A percentile compares a stretch with the other conserved stretches of the same genome.
Evolutionary conservation across 1,139 yeast species (phyloP).

Genomic region (Taphrina betulina): DNA sequence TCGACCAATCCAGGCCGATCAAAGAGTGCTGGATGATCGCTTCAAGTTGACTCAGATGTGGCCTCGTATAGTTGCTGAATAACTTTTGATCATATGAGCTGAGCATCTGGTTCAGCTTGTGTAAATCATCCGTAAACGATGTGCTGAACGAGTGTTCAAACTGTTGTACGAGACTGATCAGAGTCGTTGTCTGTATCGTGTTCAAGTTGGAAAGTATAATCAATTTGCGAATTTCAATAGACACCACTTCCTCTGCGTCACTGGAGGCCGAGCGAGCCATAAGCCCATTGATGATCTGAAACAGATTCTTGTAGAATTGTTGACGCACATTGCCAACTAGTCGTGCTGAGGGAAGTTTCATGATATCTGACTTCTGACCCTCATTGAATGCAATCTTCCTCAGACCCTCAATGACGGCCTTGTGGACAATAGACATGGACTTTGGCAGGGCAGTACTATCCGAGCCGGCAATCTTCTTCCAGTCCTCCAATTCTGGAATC

Average conservation of each 20-base stretch:
- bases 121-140: slow-evolving; percentile 46
- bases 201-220: slow-evolving; percentile 52
- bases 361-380: slow-evolving; percentile 43
- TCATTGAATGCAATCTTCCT: slow-evolving; percentile 40
- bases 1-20: slow-evolving; percentile 51
- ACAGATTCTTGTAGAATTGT: slow-evolving; percentile 46
- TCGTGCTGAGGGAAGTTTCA: slow-evolving; percentile 54
- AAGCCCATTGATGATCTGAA: slow-evolving; percentile 43
- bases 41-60: slow-evolving; percentile 37
- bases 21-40: slow-evolving; percentile 48
- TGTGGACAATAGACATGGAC: slow-evolving; percentile 39
- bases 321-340: slow-evolving; percentile 50
- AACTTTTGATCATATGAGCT: slow-evolving; percentile 55
- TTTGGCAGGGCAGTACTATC: slow-evolving; percentile 40
- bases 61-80: slow-evolving; percentile 53
- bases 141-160: slow-evolving; percentile 55
- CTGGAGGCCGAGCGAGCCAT: slow-evolving; percentile 36
- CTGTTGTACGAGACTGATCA: slow-evolving; percentile 52
- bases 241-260: not conserved
- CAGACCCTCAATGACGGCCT: slow-evolving; percentile 43
- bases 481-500: slow-evolving; percentile 14
- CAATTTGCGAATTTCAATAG: slow-evolving; percentile 27
- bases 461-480: slow-evolving; percentile 37
- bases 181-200: slow-evolving; percentile 49
- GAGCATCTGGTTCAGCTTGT: slow-evolving; percentile 50